Evolutionary conservation across 2,329 filamentous ascomycete genomes (phyloP).

Genomic region (Aspergillus neotritici): DNA sequence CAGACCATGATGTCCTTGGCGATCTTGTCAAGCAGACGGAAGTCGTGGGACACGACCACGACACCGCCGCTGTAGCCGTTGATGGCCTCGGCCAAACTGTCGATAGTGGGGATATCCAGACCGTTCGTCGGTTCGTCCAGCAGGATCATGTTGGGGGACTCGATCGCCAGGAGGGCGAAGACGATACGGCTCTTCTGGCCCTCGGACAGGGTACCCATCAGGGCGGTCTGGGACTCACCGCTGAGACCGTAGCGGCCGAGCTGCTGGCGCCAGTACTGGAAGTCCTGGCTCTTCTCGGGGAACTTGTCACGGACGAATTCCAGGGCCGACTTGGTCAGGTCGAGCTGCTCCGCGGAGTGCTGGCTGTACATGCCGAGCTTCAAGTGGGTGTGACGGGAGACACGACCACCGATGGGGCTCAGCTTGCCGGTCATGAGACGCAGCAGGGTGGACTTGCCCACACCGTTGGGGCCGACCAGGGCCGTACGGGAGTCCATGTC

Average conservation of each 20-base stretch:
- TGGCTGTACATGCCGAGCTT: conserved; percentile 98
- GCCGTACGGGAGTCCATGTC: conserved; percentile 99
- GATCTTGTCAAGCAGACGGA: conserved; percentile 97
- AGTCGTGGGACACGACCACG: conserved; percentile 97
- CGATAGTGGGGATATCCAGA: conserved; percentile 97
- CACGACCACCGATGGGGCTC: conserved; percentile 71
- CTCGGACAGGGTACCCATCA: conserved; percentile 97
- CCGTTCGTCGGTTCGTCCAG: conserved; percentile 99
- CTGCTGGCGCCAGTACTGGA: conserved; percentile 99
- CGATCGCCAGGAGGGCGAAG: conserved; percentile 91
- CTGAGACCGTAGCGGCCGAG: conserved; percentile 90
- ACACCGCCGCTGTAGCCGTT: conserved; percentile 95
- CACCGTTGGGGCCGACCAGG: conserved; percentile 96
- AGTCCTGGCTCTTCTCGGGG: conserved; percentile 80
- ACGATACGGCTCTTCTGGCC: conserved; percentile 98
- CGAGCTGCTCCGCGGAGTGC: conserved; percentile 96
- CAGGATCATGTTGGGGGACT: conserved; percentile 93
- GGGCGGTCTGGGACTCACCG: conserved; percentile 88
- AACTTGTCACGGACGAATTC: conserved; percentile 99
- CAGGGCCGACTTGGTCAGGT: conserved; percentile 93
- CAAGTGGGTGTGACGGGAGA: conserved; percentile 92
- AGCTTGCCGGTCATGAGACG: conserved; percentile 96
- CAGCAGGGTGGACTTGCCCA: conserved; percentile 94
- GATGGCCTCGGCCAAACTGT: conserved; percentile 95
- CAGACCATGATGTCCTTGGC: conserved; percentile 99